Evolutionary conservation across 2,329 filamentous ascomycete species (phyloP).

Genomic region (Lecanoromycetidae sp.): DNA sequence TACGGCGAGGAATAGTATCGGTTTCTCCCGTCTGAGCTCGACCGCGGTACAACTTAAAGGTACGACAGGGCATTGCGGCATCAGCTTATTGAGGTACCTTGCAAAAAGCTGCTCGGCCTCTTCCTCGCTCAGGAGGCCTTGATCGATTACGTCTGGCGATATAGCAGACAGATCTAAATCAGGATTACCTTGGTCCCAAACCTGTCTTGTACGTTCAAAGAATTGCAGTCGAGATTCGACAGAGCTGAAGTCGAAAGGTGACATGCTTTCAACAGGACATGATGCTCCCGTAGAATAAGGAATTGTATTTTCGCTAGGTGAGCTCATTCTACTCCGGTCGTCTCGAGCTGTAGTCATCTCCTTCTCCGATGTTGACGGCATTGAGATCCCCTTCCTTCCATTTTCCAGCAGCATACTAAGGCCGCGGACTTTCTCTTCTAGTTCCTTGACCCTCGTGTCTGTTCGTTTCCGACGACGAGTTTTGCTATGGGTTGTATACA

Average conservation of each 20-base stretch:
- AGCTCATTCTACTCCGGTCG: too few relatives aligned
- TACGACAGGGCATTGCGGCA: slow-evolving; percentile 45
- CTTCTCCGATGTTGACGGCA: neutral
- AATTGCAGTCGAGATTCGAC: too few relatives aligned
- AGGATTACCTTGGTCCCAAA: neutral
- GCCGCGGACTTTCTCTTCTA: slow-evolving; percentile 86
- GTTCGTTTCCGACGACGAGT: slow-evolving; percentile 80
- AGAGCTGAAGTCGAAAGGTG: too few relatives aligned
- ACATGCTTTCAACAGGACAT: too few relatives aligned
- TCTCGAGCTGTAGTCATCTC: neutral
- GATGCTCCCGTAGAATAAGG: too few relatives aligned
- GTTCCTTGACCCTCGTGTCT: slow-evolving; percentile 74
- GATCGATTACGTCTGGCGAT: slow-evolving; percentile 36
- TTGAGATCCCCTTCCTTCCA: slow-evolving; percentile 1
- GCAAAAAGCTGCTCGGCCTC: slow-evolving; percentile 43
- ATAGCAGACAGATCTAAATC: neutral
- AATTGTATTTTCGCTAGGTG: too few relatives aligned
- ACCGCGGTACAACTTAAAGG: slow-evolving; percentile 45
- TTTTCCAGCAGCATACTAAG: slow-evolving; percentile 41
- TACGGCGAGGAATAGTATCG: slow-evolving; percentile 49
- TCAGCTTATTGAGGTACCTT: slow-evolving; percentile 43
- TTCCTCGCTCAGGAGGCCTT: slow-evolving; percentile 39
- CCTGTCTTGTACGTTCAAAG: neutral
- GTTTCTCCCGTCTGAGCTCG: slow-evolving; percentile 45
- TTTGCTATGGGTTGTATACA: slow-evolving; percentile 60